Percentiles rank a stretch among this genome's conserved stretches.
Evolutionary conservation across 495 filamentous ascomycete genomes (phyloP).

Genomic region (Neurospora sp.): DNA sequence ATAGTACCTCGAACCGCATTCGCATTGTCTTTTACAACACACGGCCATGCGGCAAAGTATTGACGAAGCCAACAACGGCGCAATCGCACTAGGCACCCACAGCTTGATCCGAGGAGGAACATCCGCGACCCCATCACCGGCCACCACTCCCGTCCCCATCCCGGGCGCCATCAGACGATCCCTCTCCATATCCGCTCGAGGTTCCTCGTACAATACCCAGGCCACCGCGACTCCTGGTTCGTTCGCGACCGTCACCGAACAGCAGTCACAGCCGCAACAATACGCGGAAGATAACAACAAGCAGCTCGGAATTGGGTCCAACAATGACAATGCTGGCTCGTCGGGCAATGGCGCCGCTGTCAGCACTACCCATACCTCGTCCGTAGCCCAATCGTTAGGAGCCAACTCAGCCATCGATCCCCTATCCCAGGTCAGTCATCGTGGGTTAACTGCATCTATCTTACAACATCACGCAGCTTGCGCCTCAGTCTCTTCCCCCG

Average conservation of each 20-base stretch:
- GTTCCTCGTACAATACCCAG: background rate
- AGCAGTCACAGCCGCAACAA: slow-evolving; percentile 3
- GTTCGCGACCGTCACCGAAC: background rate
- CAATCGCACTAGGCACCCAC: slow-evolving; percentile 7
- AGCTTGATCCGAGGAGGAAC: background rate
- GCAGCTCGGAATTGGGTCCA: slow-evolving; percentile 10
- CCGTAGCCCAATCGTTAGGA: slow-evolving; percentile 9
- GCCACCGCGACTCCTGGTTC: background rate
- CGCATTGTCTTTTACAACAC: background rate
- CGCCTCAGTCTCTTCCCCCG: background rate
- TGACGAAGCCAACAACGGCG: slow-evolving; percentile 1
- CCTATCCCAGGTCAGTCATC: slow-evolving; percentile 32
- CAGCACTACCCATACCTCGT: background rate
- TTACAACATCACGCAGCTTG: background rate
- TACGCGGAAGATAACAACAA: slow-evolving; percentile 5
- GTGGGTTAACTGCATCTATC: too few relatives aligned
- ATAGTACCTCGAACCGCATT: slow-evolving; percentile 3
- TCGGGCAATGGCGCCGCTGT: slow-evolving; percentile 1
- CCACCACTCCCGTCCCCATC: background rate
- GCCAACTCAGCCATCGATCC: slow-evolving; percentile 30
- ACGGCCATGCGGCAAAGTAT: background rate
- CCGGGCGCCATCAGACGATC: background rate
- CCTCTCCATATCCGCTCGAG: background rate
- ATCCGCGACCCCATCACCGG: background rate
- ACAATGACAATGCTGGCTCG: slow-evolving; percentile 1